Base-by-base conservation (phyloP, 192 early-diverging fungal genomes). In the Dissophora globulifera region DNA sequence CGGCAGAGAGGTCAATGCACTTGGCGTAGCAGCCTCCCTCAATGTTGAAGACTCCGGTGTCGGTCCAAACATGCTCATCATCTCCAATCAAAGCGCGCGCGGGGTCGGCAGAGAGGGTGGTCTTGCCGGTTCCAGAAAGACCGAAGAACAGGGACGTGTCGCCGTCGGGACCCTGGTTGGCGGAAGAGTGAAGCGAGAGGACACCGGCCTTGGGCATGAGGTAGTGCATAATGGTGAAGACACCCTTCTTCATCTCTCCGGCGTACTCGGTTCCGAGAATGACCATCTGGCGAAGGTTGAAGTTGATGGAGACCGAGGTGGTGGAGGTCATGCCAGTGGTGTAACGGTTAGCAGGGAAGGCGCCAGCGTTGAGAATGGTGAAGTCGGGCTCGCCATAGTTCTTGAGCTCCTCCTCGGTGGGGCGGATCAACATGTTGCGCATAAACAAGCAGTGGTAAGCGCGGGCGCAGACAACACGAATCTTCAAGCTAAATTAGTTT, bases 1-100 rank as follows among this genome's bases (percentile, higher is more conserved):
- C 95, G 50, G 91, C 91, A 25, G 94, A 95, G 46, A 98, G 83
- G 56, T 96, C 94, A 62, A 98, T 93, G 78, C 89, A 89, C 91
- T 98, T 98, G 72, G 96, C 96, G 82, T 98, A 98, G 87, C 96
- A 98, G 42, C 96, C 96, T 66, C 96, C 96, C 87, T 98, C 96
- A 58, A 98, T 97, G 85, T 98, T 98, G 91, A 98, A 98, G 58
- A 97, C 85, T 75, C 95, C 95, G 52, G 89, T 86, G 78, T 97
- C 93, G 43, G 92, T 93, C 96, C 96, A 98, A 83, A 95, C 96
- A 82, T 98, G 96, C 84, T 98, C 96, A 84, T 98, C 96, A 85
- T 98, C 96, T 84, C 96, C 96, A 71, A 98, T 98, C 57, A 98
- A 84, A 70, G 85, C 85, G 58, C 96, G 94, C 82, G 87, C 90